Evolutionary conservation across 768 basidiomycete genomes (phyloP), one percentile per base, ranked within the genome.

Genomic region (Mycena indigotica): DNA sequence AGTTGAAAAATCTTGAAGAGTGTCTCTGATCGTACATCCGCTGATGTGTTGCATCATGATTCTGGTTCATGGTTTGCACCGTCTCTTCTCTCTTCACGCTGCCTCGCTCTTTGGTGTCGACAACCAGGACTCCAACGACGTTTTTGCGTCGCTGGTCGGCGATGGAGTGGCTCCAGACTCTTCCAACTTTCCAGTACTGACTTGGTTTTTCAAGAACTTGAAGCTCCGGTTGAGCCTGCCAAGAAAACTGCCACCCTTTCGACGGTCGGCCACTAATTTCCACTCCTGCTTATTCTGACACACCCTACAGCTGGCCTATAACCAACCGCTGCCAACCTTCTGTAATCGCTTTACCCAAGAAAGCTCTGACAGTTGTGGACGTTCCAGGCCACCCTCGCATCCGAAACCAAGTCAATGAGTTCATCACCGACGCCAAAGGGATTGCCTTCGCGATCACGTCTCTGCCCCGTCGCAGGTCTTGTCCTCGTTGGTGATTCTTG

Each of bases 351-450:
- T 63, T 86, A 5, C 60, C 74, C 2, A 76, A 74, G 40, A 82
- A 80, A 63, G 66, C 71, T 16, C 67, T 88, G 44, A 81, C 77
- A 38, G 71, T 89, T 15, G 74, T 92, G 17, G 92, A 94, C 70
- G 72, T 94, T 38, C 92, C 92, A 6, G 92, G 92, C n/a, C 92
- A 94, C 69, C 88, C 91, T 10, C 82, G 92, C 39, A 80, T 94
- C 54, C 74, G 91, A 28, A 82, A 82, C 64, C 89, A 91, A 65
- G 89, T 91, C 67, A 75, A 72, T 46, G 89, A 92, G 39, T 72
- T 87, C 63, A 69, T 94, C 19, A 57, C 74, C 4, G 78, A 84
- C 29, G 82, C 89, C 1, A 87, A 84, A 63, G 85, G 76, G 2
- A 69, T 94, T 25, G 85, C 81, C 3, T 94, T 94, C 66, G 87